Evolutionary conservation across 2,329 filamentous ascomycete species (phyloP).

Genomic region (Penicillium olsonii): DNA sequence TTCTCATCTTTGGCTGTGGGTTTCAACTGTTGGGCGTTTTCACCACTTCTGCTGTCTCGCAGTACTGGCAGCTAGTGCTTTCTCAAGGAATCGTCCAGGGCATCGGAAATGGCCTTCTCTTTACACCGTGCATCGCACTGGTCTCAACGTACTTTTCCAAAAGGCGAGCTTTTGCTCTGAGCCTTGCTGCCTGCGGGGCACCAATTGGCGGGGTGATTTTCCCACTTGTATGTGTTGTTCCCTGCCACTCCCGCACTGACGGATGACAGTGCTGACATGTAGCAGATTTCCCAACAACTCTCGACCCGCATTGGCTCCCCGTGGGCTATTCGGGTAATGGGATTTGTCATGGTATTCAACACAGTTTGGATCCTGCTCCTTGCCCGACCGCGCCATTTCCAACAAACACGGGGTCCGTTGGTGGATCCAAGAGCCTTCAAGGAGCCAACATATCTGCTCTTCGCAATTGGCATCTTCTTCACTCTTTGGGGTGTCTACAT

Average conservation of each 20-base stretch:
- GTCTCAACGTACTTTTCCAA: conserved; percentile 46
- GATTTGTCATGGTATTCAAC: conserved; percentile 28
- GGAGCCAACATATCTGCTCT: conserved; percentile 42
- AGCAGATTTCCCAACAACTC: too few species aligned
- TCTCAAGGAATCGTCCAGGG: conserved; percentile 23
- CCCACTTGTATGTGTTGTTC: too few species aligned
- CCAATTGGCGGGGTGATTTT: conserved; percentile 9
- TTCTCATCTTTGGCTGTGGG: conserved; percentile 23
- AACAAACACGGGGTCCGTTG: conserved; percentile 7
- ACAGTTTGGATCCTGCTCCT: conserved; percentile 9
- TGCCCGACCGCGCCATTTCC: conserved; percentile 10
- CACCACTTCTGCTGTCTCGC: not conserved
- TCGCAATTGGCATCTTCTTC: conserved; percentile 17
- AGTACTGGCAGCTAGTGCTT: not conserved
- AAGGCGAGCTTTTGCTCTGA: conserved; percentile 5
- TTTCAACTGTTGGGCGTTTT: not conserved
- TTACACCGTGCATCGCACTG: conserved; percentile 42
- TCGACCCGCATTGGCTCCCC: conserved; percentile 11
- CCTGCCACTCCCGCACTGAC: too few species aligned
- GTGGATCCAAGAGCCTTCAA: conserved; percentile 14
- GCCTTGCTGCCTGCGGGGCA: conserved; percentile 2
- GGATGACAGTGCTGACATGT: too few species aligned
- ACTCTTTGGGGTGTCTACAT: conserved; percentile 43
- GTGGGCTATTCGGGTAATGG: conserved; percentile 33
- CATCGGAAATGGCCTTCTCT: conserved; percentile 45